Percentiles rank a stretch among this genome's conserved stretches.
These are phyloP conservation scores for Hanseniaspora occidentalis DNA, from an alignment of 805 yeast genomes.

Conservation along the genomic window DNA sequence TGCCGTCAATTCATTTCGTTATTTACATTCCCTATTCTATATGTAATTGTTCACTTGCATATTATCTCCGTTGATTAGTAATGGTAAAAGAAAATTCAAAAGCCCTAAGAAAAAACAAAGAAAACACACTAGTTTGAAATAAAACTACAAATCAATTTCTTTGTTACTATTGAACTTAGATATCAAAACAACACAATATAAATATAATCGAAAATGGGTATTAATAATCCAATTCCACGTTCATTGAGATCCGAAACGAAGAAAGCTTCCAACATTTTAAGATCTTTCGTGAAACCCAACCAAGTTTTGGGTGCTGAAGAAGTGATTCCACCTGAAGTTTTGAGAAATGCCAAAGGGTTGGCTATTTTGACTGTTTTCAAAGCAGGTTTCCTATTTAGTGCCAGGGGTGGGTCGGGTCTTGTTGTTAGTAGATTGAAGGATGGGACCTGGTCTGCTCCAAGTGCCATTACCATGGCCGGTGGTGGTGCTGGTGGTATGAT, in stretches of 20 bases:
- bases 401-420: constrained; percentile 95
- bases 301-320: constrained; percentile 81
- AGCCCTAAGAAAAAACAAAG: too few species aligned
- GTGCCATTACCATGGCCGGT: constrained; percentile 91
- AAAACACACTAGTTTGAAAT: too few species aligned
- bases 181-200: background rate
- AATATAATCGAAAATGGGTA: constrained; percentile 37
- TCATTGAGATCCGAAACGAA: constrained; percentile 75
- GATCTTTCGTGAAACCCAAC: constrained; percentile 89
- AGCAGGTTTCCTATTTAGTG: constrained; percentile 93
- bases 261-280: constrained; percentile 84
- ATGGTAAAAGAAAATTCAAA: too few species aligned
- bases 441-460: constrained; percentile 96
- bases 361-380: constrained; percentile 89
- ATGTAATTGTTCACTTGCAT: too few species aligned
- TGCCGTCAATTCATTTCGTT: too few species aligned
- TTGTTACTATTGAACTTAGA: too few species aligned
- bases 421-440: constrained; percentile 89
- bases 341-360: constrained; percentile 83
- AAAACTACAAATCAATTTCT: too few species aligned
- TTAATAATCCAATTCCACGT: constrained; percentile 92
- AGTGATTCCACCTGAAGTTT: constrained; percentile 79
- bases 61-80: too few species aligned
- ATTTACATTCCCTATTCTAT: too few species aligned
- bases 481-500: constrained; percentile 98